Conservation (phyloP, 1,139 yeast species). For the Lodderomyces theae region DNA sequence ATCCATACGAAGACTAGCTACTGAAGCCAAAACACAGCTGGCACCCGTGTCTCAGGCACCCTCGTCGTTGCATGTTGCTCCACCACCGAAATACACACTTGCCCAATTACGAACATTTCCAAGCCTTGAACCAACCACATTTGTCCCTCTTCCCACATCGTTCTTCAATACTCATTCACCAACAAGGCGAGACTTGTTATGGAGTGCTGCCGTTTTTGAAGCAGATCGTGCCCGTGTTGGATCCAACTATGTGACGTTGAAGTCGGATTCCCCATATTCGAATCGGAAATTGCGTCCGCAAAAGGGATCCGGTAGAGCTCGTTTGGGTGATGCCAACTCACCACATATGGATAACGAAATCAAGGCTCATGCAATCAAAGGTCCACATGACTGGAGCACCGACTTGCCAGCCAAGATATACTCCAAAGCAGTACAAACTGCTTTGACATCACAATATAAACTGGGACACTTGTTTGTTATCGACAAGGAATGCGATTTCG, state of each 20-base stretch:
- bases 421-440: slow-evolving; percentile 71
- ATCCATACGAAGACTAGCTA: slow-evolving; percentile 33
- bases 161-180: slow-evolving; percentile 60
- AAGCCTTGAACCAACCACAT: slow-evolving; percentile 75
- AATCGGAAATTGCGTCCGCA: slow-evolving; percentile 82
- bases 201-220: slow-evolving; percentile 94
- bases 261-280: slow-evolving; percentile 84
- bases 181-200: slow-evolving; percentile 82
- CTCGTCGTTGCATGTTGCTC: slow-evolving; percentile 22
- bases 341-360: slow-evolving; percentile 91
- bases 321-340: slow-evolving; percentile 94
- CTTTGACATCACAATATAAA: slow-evolving; percentile 77
- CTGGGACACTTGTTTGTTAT: slow-evolving; percentile 68
- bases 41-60: slow-evolving; percentile 9
- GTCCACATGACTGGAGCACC: slow-evolving; percentile 88
- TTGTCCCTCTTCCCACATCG: slow-evolving; percentile 70
- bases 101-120: slow-evolving; percentile 87
- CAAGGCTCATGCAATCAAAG: slow-evolving; percentile 83
- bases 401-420: slow-evolving; percentile 76
- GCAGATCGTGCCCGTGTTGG: slow-evolving; percentile 90
- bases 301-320: slow-evolving; percentile 92
- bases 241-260: slow-evolving; percentile 78
- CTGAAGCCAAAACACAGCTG: slow-evolving; percentile 19
- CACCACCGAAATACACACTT: slow-evolving; percentile 73
- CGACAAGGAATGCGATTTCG: slow-evolving; percentile 36